Base-by-base conservation (phyloP, 2,329 filamentous ascomycete species). In the Alternaria consortialis region DNA sequence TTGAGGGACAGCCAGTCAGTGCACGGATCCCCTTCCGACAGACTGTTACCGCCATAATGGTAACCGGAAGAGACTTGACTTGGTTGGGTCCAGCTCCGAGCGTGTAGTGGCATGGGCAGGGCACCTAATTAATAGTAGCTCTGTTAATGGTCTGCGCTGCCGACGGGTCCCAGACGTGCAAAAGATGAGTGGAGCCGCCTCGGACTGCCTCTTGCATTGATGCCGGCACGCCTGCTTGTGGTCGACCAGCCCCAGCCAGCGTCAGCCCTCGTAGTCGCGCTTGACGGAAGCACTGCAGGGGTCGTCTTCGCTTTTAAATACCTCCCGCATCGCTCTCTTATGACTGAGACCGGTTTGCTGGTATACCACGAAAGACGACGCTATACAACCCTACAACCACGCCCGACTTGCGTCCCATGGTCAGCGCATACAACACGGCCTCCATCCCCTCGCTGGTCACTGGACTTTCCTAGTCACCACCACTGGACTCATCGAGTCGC, bases 301-400 rank as follows among this genome's bases (percentile, higher is more conserved):
- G 67, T 53, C 32, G 20, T 37, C 5, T 56, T 58, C 57, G 61
- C 60, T 68, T 63, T 74, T 71, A 72, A 72, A 73, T 72, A 70
- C 60, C 58, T 66, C 65, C 60, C 66, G 66, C 63, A 59, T 53
- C 65, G 63, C 70, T 70, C 56, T 53, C 66, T 69, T 63, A 58
- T 59, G 56, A 63, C 62, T 67, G 63, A 63, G 60, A 70, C 64
- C 63, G 63, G 66, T 66, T 58, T 57, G 32, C 56, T 54, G 32
- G 39, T 25, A 36, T 50, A 53, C 29, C 53, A 55, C 55, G 50
- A 40, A 34, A 34, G 60, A 57, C 60, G 48, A 27, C 46, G 31
- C 36, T 39, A 15, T 29, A 25, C 25, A 37, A 25, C 31, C 32
- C 50, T 27, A 8, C 6, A n/a, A 39, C 27, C 34, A 15, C 42